Conservation (phyloP, 352 stramenopile species). For the Phytopythium kandeliae region DNA sequence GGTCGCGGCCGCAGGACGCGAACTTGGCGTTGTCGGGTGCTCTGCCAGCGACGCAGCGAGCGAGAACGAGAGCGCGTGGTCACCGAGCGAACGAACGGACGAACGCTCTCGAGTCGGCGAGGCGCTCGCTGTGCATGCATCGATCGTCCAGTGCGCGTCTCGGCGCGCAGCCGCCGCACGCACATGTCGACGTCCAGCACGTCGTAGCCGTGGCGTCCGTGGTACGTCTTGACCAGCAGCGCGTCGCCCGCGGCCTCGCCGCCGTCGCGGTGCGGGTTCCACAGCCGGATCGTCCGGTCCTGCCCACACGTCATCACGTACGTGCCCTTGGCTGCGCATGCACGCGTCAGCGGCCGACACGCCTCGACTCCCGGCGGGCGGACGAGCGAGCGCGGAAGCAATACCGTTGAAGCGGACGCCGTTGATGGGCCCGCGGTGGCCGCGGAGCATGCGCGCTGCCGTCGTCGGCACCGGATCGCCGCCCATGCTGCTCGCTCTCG, state of each 20-base stretch:
- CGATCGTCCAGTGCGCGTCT: too few species aligned
- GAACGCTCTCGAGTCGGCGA: too few species aligned
- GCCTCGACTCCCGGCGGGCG: too few species aligned
- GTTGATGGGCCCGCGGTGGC: conserved; percentile 69
- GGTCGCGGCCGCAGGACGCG: conserved; percentile 82
- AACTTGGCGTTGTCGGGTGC: conserved; percentile 84
- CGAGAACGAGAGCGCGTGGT: too few species aligned
- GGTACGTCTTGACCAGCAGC: conserved; percentile 82
- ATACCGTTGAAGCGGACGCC: conserved; percentile 81
- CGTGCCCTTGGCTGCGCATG: conserved; percentile 61
- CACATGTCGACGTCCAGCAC: conserved; percentile 88
- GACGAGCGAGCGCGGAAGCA: too few species aligned
- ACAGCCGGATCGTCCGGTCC: conserved; percentile 83
- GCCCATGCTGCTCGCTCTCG: too few species aligned
- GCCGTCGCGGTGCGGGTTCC: conserved; percentile 81
- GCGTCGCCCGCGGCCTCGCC: conserved; percentile 51
- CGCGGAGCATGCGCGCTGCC: conserved; percentile 47
- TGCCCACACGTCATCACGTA: conserved; percentile 89
- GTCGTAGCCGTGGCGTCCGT: conserved; percentile 84
- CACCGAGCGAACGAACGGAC: too few species aligned
- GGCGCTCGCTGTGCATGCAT: too few species aligned
- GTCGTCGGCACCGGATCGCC: conserved; percentile 21
- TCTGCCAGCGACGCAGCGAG: conserved; percentile 19
- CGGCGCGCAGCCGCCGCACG: conserved; percentile 4
- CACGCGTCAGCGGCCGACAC: too few species aligned